Evolutionary conservation across 305 asterid species (phyloP).

Genomic region (Fraxinus velutina): DNA sequence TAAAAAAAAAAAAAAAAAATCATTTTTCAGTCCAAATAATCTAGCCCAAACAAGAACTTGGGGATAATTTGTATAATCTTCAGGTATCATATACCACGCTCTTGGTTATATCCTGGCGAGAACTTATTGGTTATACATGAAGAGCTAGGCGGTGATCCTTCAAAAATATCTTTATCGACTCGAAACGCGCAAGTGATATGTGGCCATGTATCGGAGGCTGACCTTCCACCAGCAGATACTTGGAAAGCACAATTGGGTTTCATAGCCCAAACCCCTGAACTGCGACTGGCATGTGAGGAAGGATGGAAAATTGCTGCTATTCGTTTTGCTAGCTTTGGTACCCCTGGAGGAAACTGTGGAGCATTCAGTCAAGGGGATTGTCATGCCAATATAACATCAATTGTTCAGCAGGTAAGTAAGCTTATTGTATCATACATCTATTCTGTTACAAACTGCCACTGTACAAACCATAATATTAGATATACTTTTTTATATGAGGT

Average conservation of each 20-base stretch:
- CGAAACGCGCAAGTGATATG: constrained; percentile 51
- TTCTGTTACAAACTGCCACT: not conserved
- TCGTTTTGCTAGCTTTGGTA: constrained; percentile 60
- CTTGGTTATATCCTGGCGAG: constrained; percentile 60
- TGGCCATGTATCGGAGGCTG: constrained; percentile 42
- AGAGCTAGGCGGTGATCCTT: constrained; percentile 73
- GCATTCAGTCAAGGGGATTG: constrained; percentile 45
- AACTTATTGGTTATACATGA: constrained; percentile 69
- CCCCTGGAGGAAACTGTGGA: constrained; percentile 59
- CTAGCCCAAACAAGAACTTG: not conserved
- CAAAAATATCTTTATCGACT: constrained; percentile 42
- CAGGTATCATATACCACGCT: constrained; percentile 71
- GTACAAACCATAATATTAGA: not conserved
- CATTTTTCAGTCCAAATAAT: not conserved
- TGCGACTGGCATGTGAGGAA: constrained; percentile 53
- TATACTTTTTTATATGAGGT: not conserved
- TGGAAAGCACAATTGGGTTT: constrained; percentile 49
- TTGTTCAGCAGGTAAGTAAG: constrained; percentile 43
- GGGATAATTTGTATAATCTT: constrained; percentile 3
- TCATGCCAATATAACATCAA: constrained; percentile 39
- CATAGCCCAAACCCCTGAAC: constrained; percentile 37
- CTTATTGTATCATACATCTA: not conserved
- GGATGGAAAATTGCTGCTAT: constrained; percentile 54
- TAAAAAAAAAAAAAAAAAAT: no score
- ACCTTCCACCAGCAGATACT: constrained; percentile 59